Base-by-base conservation (phyloP, 169 alveolate genomes). In the Plasmodium adleri region DNA sequence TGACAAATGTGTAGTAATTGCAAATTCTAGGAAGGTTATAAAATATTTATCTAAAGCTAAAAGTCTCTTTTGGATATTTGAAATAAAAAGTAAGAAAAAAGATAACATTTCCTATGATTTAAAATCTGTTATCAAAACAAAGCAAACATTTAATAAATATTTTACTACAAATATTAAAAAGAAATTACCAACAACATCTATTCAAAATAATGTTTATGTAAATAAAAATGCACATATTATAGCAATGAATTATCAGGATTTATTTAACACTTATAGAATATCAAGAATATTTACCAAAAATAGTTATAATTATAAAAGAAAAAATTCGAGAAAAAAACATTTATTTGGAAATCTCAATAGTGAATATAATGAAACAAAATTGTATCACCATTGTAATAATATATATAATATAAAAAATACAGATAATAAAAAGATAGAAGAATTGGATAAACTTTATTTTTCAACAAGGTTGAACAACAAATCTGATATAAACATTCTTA, bases 21-120 rank as follows among this genome's bases (percentile, higher is more conserved):
- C 90, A 45, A 67, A 68, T 62, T 80, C 90, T 32, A 80, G 68
- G 49, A 80, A 80, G 28, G 90, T 80, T 22, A 80, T 68, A 56
- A 80, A 80, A 28, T 80, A 80, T 72, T 72, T 80, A 62, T 80
- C 90, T n/a, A 80, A 56, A 54, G 90, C 90, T 39, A 80, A 80
- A 54, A 68, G 63, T 72, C 54, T 80, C 45, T 80, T 47, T 80
- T 80, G 90, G 90, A 32, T 80, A 80, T 80, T 80, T 50, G 90
- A 80, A 80, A 80, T 80, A 39, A 68, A 67, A 54, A 80, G 74
- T n/a, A 68, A 54, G 70, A 80, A 80, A 15, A 49, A 56, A 24
- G 60, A 80, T 26, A 80, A 80, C 10, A 52, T 68, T 47, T 17
- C 90, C 3, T 80, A 80, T 63, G 83, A 80, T 68, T 80, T 80